Percentiles rank a stretch among this genome's conserved stretches.
phyloP scores from a whole-genome alignment of 768 basidiomycete species.

The Termitomyces sp. region DNA sequence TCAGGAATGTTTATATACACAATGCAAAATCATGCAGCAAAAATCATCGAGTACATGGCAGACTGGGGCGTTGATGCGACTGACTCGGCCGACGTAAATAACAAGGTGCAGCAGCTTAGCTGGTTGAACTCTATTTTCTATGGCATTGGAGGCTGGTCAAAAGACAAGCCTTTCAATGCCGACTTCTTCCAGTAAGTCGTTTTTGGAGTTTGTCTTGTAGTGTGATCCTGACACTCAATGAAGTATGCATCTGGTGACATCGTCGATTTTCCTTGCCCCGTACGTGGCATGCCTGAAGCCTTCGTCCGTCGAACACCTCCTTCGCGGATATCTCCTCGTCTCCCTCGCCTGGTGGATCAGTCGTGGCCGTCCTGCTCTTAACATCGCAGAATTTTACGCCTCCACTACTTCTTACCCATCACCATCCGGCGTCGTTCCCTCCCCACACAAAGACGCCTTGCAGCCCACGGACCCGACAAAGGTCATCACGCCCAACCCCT shows the following conservation, averaged over 20 bases:
- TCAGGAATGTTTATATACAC: constrained; percentile 7
- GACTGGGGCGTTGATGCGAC: constrained; percentile 17
- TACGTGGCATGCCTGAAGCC: constrained; percentile 35
- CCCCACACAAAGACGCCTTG: constrained; percentile 19
- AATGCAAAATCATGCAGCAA: constrained; percentile 9
- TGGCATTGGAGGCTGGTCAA: constrained; percentile 16
- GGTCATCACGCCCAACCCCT: constrained; percentile 45
- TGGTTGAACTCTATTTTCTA: constrained; percentile 19
- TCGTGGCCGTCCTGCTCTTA: constrained; percentile 48
- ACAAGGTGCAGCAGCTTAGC: constrained; percentile 16
- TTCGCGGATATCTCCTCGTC: constrained; percentile 53
- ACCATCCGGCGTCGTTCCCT: constrained; percentile 18
- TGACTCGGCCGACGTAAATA: constrained; percentile 9
- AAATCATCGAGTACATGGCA: constrained; percentile 8
- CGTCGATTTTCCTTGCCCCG: constrained; percentile 56
- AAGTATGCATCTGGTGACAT: constrained; percentile 67
- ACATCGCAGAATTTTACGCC: constrained; percentile 45
- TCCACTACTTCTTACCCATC: constrained; percentile 17
- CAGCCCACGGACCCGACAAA: constrained; percentile 25
- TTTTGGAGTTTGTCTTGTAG: background rate
- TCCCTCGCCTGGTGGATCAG: constrained; percentile 52
- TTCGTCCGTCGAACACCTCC: constrained; percentile 43
- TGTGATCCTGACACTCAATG: background rate
- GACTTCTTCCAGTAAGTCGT: constrained; percentile 20
- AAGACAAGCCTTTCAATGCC: constrained; percentile 16